Evolutionary conservation across 1,284 basidiomycete genomes (phyloP).

Genomic region (Gomphus sp.): DNA sequence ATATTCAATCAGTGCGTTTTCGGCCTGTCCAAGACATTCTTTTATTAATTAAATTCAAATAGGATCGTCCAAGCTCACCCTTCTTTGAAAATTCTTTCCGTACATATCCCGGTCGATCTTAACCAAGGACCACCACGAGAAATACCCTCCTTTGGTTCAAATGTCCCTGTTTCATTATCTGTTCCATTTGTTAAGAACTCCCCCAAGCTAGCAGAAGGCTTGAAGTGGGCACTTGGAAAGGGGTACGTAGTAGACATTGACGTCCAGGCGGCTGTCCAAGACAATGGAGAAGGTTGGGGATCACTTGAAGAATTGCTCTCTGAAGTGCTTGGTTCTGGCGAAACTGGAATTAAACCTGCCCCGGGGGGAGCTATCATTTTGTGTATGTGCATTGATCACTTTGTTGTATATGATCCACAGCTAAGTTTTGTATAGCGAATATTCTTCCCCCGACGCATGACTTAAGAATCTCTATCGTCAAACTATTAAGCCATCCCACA

Average conservation of each 20-base stretch:
- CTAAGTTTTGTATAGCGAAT: conserved; percentile 47
- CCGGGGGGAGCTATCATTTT: conserved; percentile 53
- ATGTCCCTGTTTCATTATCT: conserved; percentile 36
- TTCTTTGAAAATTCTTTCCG: conserved; percentile 31
- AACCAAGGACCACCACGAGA: conserved; percentile 32
- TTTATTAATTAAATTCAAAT: not conserved
- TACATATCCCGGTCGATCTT: conserved; percentile 49
- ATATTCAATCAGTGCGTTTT: conserved; percentile 32
- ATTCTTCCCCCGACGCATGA: conserved; percentile 79
- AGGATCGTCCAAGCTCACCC: conserved; percentile 7
- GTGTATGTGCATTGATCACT: conserved; percentile 41
- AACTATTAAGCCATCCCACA: conserved; percentile 64
- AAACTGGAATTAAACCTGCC: conserved; percentile 12
- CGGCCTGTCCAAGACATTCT: not conserved
- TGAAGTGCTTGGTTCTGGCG: conserved; percentile 42
- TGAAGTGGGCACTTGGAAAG: conserved; percentile 55
- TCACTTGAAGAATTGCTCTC: conserved; percentile 65
- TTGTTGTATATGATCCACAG: conserved; percentile 9
- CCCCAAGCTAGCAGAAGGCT: conserved; percentile 37
- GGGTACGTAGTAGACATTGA: conserved; percentile 62
- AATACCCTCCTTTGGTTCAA: conserved; percentile 20
- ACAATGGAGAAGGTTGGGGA: conserved; percentile 52
- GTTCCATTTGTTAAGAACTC: conserved; percentile 43
- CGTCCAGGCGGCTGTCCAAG: conserved; percentile 41
- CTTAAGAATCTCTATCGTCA: conserved; percentile 59